These are phyloP conservation scores for Exophiala alcalophila DNA, from an alignment of 2,329 filamentous ascomycete genomes.

Conservation along the genomic window DNA sequence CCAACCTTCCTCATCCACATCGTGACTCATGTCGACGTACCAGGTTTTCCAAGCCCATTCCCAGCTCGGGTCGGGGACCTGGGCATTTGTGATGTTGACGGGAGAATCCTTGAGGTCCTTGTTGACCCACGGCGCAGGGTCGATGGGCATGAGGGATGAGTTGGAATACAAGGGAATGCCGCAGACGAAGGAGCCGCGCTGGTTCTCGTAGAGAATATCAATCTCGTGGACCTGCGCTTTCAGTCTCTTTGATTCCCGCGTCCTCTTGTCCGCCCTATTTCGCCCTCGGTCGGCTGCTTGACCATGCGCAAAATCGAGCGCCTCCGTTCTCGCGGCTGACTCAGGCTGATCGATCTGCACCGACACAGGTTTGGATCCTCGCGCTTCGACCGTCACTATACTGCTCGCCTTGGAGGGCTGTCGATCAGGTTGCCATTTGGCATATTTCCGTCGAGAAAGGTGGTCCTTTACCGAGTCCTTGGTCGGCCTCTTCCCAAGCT, in stretches of 20 bases:
- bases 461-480: slow-evolving; percentile 40
- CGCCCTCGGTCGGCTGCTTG: slow-evolving; percentile 5
- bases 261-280: slow-evolving; percentile 15
- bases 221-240: slow-evolving; percentile 51
- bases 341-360: slow-evolving; percentile 1
- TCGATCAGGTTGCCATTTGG: slow-evolving; percentile 55
- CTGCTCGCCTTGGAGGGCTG: slow-evolving; percentile 33
- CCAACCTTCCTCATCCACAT: slow-evolving; percentile 89
- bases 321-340: slow-evolving; percentile 6
- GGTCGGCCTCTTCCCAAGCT: slow-evolving; percentile 35
- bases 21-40: slow-evolving; percentile 75
- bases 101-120: slow-evolving; percentile 54
- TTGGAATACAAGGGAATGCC: slow-evolving; percentile 86
- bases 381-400: slow-evolving; percentile 5
- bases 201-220: slow-evolving; percentile 93
- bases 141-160: slow-evolving; percentile 78
- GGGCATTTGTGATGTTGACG: slow-evolving; percentile 76
- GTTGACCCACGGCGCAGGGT: slow-evolving; percentile 86
- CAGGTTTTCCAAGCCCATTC: slow-evolving; percentile 76
- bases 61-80: slow-evolving; percentile 93
- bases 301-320: slow-evolving; percentile 20
- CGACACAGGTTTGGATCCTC: slow-evolving; percentile 3
- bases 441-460: slow-evolving; percentile 44
- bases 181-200: slow-evolving; percentile 85
- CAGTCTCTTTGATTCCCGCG: slow-evolving; percentile 25